Conservation (phyloP, 192 early-diverging fungal species). For the Thamnidium elegans region DNA sequence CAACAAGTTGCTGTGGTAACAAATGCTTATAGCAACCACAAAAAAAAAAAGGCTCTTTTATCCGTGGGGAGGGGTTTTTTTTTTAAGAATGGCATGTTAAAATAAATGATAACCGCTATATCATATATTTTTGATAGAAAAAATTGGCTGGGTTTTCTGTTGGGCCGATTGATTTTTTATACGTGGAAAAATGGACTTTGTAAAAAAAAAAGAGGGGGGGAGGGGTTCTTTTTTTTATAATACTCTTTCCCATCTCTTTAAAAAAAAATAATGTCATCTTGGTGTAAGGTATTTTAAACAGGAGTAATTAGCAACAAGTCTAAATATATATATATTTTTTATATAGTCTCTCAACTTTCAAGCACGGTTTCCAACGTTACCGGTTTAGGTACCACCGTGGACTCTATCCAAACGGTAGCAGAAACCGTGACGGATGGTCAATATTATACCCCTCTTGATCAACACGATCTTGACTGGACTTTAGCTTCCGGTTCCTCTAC, state of each 20-base stretch:
- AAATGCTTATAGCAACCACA: no score
- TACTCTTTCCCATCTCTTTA: background rate
- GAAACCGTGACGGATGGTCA: constrained; percentile 39
- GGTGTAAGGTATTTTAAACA: background rate
- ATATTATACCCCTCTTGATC: constrained; percentile 46
- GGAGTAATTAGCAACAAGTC: background rate
- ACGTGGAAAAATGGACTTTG: no score
- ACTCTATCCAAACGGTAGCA: constrained; percentile 34
- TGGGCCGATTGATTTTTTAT: no score
- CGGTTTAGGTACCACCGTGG: constrained; percentile 25
- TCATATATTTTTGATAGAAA: no score
- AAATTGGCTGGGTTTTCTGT: no score
- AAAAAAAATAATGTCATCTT: background rate
- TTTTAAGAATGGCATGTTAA: no score
- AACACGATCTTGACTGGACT: constrained; percentile 68
- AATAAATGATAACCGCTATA: no score
- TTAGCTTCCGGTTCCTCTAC: constrained; percentile 71
- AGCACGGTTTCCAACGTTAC: constrained; percentile 36
- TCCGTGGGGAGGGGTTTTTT: no score
- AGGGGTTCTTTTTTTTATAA: background rate
- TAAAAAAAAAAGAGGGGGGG: no score
- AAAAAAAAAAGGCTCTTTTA: no score
- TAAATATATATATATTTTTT: background rate
- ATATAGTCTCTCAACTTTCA: constrained; percentile 31
- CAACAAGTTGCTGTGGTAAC: no score